phyloP scores from a whole-genome alignment of 345 rosid genomes.

The Combretum micranthum region DNA sequence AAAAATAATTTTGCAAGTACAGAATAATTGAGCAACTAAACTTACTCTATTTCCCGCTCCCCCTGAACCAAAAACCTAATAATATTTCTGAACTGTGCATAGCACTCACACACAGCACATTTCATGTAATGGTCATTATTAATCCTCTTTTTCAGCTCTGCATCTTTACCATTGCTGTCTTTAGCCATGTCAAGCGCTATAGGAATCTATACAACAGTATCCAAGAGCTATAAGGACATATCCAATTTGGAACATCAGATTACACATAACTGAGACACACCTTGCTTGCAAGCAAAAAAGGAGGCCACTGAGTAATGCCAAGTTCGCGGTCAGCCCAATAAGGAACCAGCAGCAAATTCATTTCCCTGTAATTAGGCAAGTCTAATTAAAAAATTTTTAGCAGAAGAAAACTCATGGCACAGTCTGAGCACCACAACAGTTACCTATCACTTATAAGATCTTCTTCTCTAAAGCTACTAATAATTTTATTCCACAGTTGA shows the following conservation, averaged over 20 bases:
- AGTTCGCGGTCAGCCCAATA: slow-evolving; percentile 98
- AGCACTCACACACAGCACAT: slow-evolving; percentile 94
- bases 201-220: slow-evolving; percentile 56
- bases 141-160: slow-evolving; percentile 85
- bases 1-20: neutral
- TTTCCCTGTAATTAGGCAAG: slow-evolving; percentile 58
- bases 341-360: slow-evolving; percentile 94
- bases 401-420: neutral
- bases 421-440: slow-evolving; percentile 6
- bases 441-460: slow-evolving; percentile 87
- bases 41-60: slow-evolving; percentile 58
- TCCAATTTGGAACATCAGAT: neutral
- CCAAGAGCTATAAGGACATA: slow-evolving; percentile 4
- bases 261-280: slow-evolving; percentile 22
- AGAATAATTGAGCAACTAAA: neutral
- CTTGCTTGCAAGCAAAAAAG: slow-evolving; percentile 97
- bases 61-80: slow-evolving; percentile 78
- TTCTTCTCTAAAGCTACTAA: slow-evolving; percentile 92
- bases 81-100: slow-evolving; percentile 83
- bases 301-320: slow-evolving; percentile 93
- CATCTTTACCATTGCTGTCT: slow-evolving; percentile 86
- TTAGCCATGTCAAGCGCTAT: slow-evolving; percentile 99
- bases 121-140: slow-evolving; percentile 67
- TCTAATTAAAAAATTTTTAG: neutral
- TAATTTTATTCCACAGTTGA: slow-evolving; percentile 96